phyloP scores from a whole-genome alignment of 768 basidiomycete genomes.

The Suillus decipiens region DNA sequence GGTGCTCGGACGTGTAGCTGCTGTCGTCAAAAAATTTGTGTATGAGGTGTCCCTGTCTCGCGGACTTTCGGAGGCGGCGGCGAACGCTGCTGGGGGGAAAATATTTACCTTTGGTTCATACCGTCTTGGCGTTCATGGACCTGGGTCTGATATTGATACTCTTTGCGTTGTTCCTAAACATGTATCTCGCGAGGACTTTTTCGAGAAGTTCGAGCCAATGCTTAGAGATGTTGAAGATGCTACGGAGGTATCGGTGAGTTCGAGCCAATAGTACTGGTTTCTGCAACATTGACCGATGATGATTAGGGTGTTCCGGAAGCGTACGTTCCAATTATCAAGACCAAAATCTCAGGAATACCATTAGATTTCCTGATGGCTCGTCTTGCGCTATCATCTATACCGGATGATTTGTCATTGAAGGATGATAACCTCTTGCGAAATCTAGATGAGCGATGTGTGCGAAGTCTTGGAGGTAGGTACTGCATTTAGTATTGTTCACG shows the following conservation, averaged over 20 bases:
- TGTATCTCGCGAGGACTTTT: conserved; percentile 95
- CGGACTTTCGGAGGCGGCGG: conserved; percentile 87
- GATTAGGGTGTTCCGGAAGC: conserved; percentile 92
- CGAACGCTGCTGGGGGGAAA: conserved; percentile 91
- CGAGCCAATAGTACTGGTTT: conserved; percentile 1
- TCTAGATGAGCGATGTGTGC: conserved; percentile 91
- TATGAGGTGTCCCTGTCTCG: conserved; percentile 72
- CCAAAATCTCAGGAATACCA: conserved; percentile 88
- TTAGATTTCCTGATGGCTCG: conserved; percentile 95
- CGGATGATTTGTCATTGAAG: conserved; percentile 85
- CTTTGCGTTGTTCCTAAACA: conserved; percentile 96
- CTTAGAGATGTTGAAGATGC: conserved; percentile 80
- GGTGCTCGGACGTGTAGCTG: conserved; percentile 86
- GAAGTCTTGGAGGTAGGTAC: conserved; percentile 83
- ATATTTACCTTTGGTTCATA: conserved; percentile 99
- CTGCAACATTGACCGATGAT: conserved; percentile 9
- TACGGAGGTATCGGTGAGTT: conserved; percentile 84
- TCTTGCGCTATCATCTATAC: conserved; percentile 82
- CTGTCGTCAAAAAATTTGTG: conserved; percentile 92
- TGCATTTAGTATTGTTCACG: conserved; percentile 8
- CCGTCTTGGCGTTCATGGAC: conserved; percentile 95
- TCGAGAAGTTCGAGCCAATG: conserved; percentile 88
- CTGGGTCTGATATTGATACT: conserved; percentile 97
- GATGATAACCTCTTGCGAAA: conserved; percentile 92
- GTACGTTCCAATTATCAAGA: conserved; percentile 93